Evolutionary conservation across 2,329 filamentous ascomycete genomes (phyloP), one percentile per base, ranked within the genome.

Genomic region (Sclerotinia nivalis): DNA sequence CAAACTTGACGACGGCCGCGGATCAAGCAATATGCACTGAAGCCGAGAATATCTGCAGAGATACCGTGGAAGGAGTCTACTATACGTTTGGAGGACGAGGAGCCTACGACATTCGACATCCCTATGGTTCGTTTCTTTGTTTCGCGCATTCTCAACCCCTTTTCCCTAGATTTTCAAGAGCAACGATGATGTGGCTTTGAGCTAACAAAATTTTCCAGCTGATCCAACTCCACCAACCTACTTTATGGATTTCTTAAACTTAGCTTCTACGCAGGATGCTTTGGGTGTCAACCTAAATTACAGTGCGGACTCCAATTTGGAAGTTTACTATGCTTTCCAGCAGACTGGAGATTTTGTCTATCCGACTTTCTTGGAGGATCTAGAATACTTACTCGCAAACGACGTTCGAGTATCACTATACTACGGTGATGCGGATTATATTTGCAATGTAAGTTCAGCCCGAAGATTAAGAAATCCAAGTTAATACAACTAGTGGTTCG

Each of bases 291-390:
- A 72, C 5, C 64, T 71, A 5, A 70, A 70, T 52, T 68, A 68
- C n/a, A 55, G 12, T 8, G 37, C 31, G 6, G 34, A 55, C 18
- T 67, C 73, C 18, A 82, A 80, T 69, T 71, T 74, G 40, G 78
- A 78, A 13, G 82, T 89, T 13, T 82, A 75, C 58, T 74, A 73
- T 3, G 83, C 80, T 8, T 87, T 87, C 72, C 74, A 78, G 12
- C 74, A 78, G 49, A 85, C 82, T 1, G 84, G 84, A 49, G 89
- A 91, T 77, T 87, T 86, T 72, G 84, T 88, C 58, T 89, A 88
- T 77, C 85, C 86, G 12, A 87, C 87, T 73, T 86, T 89, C 79
- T 80, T 83, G 34, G 73, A 80, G 76, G 78, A 84, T 69, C 76
- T 85, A 1, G 82, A 83, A 68, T 76, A 80, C 60, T 78, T 84